Evolutionary conservation across 352 stramenopile species (phyloP).

Genomic region (Phytophthora nicotianae): DNA sequence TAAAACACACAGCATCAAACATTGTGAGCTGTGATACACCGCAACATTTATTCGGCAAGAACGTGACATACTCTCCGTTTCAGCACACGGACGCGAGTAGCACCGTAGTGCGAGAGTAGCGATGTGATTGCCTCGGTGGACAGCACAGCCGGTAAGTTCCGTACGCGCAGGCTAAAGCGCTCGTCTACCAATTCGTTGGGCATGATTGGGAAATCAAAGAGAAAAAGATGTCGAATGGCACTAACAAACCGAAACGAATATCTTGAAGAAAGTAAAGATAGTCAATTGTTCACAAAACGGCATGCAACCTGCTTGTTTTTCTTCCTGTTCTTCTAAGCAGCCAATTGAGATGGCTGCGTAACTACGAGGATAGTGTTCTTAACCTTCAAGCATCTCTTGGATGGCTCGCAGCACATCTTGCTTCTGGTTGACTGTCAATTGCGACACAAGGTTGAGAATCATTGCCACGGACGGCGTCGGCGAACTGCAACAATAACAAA

Average conservation of each 20-base stretch:
- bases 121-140: constrained; percentile 59
- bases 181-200: constrained; percentile 1
- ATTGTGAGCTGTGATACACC: constrained; percentile 14
- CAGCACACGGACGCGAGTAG: constrained; percentile 50
- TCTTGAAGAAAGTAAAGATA: constrained; percentile 21
- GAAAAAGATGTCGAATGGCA: constrained; percentile 11
- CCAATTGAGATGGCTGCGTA: constrained; percentile 6
- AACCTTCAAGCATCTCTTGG: constrained; percentile 62
- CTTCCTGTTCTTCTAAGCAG: constrained; percentile 27
- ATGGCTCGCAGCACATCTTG: constrained; percentile 68
- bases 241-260: constrained; percentile 3
- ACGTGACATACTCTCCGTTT: constrained; percentile 33
- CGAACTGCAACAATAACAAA: constrained; percentile 42
- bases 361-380: constrained; percentile 13
- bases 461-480: constrained; percentile 61
- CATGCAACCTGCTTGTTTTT: background rate
- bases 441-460: constrained; percentile 78
- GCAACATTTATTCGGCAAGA: background rate
- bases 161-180: constrained; percentile 51
- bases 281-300: constrained; percentile 6
- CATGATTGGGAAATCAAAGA: constrained; percentile 10
- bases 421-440: constrained; percentile 73
- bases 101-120: constrained; percentile 68
- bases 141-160: constrained; percentile 62
- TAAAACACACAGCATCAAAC: constrained; percentile 7